phyloP scores from a whole-genome alignment of 2,329 filamentous ascomycete species.

The Colletotrichum euphorbiae region DNA sequence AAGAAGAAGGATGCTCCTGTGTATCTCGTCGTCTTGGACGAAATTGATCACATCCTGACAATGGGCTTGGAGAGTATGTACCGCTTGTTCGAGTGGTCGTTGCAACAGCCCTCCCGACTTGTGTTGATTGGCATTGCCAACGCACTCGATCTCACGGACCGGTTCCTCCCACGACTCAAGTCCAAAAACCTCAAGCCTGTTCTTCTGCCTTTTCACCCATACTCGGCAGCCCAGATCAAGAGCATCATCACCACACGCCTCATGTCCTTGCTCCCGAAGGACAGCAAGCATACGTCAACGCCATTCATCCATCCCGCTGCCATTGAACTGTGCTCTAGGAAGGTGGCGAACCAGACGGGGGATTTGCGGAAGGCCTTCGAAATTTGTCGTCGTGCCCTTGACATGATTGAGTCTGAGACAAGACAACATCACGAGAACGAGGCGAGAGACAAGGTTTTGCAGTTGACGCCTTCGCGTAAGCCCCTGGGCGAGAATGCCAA shows the following conservation, averaged over 20 bases:
- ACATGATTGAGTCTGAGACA: slow-evolving; percentile 88
- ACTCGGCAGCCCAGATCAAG: slow-evolving; percentile 88
- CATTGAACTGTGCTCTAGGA: slow-evolving; percentile 93
- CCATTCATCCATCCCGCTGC: slow-evolving; percentile 95
- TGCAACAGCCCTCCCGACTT: slow-evolving; percentile 82
- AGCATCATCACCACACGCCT: slow-evolving; percentile 87
- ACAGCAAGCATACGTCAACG: slow-evolving; percentile 66
- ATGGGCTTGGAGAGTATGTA: slow-evolving; percentile 91
- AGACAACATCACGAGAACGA: slow-evolving; percentile 77
- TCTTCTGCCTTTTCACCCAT: slow-evolving; percentile 91
- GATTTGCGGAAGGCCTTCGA: slow-evolving; percentile 96
- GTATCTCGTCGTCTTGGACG: slow-evolving; percentile 90
- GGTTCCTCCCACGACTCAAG: slow-evolving; percentile 93
- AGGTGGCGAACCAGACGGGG: slow-evolving; percentile 92
- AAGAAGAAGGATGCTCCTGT: slow-evolving; percentile 67
- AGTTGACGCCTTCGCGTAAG: slow-evolving; percentile 77
- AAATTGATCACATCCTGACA: slow-evolving; percentile 93
- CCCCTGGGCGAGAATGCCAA: slow-evolving; percentile 87
- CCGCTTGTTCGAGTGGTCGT: slow-evolving; percentile 95
- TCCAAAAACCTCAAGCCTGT: slow-evolving; percentile 91
- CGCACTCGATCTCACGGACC: slow-evolving; percentile 93
- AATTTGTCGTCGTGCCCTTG: slow-evolving; percentile 88
- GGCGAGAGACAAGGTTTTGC: slow-evolving; percentile 65
- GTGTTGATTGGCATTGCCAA: slow-evolving; percentile 95
- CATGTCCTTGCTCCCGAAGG: slow-evolving; percentile 74